Evolutionary conservation across 306 rosid genomes (phyloP), one percentile per base, ranked within the genome.

Genomic region (Quercus robur): DNA sequence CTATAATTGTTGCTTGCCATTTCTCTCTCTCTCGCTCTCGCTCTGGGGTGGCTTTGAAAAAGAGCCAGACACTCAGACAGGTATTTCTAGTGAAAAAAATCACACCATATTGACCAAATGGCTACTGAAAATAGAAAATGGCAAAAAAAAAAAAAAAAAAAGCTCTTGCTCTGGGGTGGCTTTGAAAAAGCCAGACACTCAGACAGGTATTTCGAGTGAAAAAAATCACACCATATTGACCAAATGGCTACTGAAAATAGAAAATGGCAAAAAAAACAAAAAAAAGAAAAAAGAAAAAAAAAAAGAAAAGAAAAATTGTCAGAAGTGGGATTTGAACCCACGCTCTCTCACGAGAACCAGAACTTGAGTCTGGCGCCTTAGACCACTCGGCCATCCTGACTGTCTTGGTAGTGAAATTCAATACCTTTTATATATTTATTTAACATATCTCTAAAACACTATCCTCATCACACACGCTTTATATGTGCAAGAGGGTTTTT

Each of bases 1-100:
- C 20, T 74, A 19, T 63, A 78, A 56, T 33, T 51, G 76, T 82
- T 64, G 73, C 80, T 87, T 17, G 86, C 85, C 97, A 84, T 89
- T 9, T 78, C 78, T 73, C 54, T 7, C 61, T 59, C 61, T 80
- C 19, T 15, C 12, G 28, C 28, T 26, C 28, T 26, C 2, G 28
- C 28, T 26, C 28, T 26, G 2, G 28, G 28, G 28, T 26, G 28
- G 28, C 28, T 26, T 26, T 26, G 28, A 26, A 26, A 26, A 26
- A 26, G 28, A 26, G 28, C 28, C 28, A 26, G 28, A 26, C 28
- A 26, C 28, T 26, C 28, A 1, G 28, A 26, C 28, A 26, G 28
- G 2, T 26, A 83, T 76, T 86, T 80, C 85, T 23, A 83, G 78
- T 84, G 71, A 5, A 33, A 52, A 30, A 1, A 17, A 8, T 6